These are phyloP conservation scores for Starmera quercuum DNA, from an alignment of 805 yeast species.

Conservation along the genomic window DNA sequence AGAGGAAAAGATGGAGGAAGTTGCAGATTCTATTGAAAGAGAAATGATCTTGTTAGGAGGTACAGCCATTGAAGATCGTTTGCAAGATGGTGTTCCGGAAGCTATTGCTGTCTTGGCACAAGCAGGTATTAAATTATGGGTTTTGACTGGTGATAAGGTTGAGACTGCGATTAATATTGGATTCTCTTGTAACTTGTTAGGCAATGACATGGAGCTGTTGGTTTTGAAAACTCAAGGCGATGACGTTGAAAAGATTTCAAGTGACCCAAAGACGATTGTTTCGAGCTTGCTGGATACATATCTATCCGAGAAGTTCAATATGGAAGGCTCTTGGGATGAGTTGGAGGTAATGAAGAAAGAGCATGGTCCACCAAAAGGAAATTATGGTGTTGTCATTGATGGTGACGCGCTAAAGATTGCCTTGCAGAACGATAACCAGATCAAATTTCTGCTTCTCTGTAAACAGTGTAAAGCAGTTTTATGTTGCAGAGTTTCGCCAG, in stretches of 20 bases:
- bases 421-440: slow-evolving; percentile 34
- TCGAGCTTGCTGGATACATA: slow-evolving; percentile 43
- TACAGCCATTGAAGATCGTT: slow-evolving; percentile 79
- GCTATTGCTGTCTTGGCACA: slow-evolving; percentile 59
- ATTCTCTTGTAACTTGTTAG: slow-evolving; percentile 71
- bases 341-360: slow-evolving; percentile 42
- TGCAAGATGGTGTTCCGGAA: slow-evolving; percentile 85
- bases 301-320: slow-evolving; percentile 44
- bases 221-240: slow-evolving; percentile 55
- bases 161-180: slow-evolving; percentile 88
- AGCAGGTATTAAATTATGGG: slow-evolving; percentile 85
- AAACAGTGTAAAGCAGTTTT: slow-evolving; percentile 76
- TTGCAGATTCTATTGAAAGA: slow-evolving; percentile 66
- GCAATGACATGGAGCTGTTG: slow-evolving; percentile 68
- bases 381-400: slow-evolving; percentile 66
- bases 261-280: slow-evolving; percentile 32
- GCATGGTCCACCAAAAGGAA: slow-evolving; percentile 63
- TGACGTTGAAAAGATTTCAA: slow-evolving; percentile 39
- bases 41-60: slow-evolving; percentile 67
- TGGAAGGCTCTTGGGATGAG: slow-evolving; percentile 55
- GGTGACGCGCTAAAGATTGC: slow-evolving; percentile 69
- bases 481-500: slow-evolving; percentile 85
- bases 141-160: slow-evolving; percentile 81
- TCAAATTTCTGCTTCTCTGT: slow-evolving; percentile 63
- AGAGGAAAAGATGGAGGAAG: slow-evolving; percentile 66